phyloP scores from a whole-genome alignment of 805 yeast genomes.

The Wickerhamiella lipophila region DNA sequence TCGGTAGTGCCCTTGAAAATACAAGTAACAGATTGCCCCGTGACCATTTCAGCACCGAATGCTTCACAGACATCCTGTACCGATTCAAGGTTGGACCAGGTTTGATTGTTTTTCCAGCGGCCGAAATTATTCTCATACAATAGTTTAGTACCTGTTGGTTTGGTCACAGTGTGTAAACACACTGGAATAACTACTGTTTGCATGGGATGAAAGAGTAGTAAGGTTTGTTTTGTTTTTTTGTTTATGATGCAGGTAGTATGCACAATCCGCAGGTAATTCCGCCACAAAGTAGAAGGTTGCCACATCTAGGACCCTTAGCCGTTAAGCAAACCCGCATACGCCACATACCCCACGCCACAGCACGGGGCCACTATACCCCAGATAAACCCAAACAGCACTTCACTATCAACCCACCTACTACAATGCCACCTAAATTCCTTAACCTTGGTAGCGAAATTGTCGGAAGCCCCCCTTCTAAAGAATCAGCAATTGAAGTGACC shows the following conservation, averaged over 20 bases:
- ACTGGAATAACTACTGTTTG: constrained; percentile 5
- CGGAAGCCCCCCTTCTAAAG: constrained; percentile 2
- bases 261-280: not conserved
- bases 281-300: too few relatives aligned
- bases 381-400: not conserved
- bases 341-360: too few relatives aligned
- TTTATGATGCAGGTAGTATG: not conserved
- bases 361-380: not conserved
- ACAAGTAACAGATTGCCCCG: not conserved
- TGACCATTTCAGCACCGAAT: not conserved
- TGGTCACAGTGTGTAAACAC: too few relatives aligned
- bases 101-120: not conserved
- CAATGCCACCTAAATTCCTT: constrained; percentile 9
- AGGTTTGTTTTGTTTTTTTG: constrained; percentile 2
- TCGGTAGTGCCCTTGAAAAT: not conserved
- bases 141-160: not conserved
- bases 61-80: not conserved
- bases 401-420: not conserved
- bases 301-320: too few relatives aligned
- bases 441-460: constrained; percentile 12
- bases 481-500: not conserved
- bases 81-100: constrained; percentile 1
- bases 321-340: too few relatives aligned
- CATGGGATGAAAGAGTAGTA: not conserved
- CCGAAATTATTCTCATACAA: constrained; percentile 4